Percentiles rank a stretch among this genome's conserved stretches.
Conservation (phyloP, 2,329 filamentous ascomycete genomes). For the Cercospora zeae-maydis region DNA sequence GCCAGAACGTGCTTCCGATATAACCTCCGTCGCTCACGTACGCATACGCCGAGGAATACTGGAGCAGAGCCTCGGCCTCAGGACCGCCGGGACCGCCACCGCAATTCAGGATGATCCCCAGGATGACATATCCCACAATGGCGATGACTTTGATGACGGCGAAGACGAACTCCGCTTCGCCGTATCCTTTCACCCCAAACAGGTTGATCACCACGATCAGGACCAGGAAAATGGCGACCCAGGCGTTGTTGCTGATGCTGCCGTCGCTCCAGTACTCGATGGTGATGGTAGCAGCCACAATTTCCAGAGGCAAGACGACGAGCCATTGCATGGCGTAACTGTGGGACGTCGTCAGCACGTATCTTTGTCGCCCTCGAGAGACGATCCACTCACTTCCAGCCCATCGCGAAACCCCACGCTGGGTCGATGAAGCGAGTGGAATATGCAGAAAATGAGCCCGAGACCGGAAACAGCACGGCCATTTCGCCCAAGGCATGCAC, state of each 20-base stretch:
- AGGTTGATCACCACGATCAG: conserved; percentile 34
- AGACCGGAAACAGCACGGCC: conserved; percentile 37
- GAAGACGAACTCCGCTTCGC: conserved; percentile 38
- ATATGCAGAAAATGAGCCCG: conserved; percentile 37
- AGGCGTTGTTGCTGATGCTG: conserved; percentile 33
- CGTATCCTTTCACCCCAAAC: conserved; percentile 37
- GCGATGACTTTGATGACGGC: conserved; percentile 41
- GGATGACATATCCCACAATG: conserved; percentile 61
- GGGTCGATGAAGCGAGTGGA: conserved; percentile 37
- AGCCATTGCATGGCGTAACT: conserved; percentile 37
- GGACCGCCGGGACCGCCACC: conserved; percentile 52
- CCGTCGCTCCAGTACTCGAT: conserved; percentile 34
- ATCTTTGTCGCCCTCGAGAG: not conserved
- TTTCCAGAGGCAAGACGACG: conserved; percentile 35
- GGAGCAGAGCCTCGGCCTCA: not conserved
- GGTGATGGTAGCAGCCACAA: conserved; percentile 34
- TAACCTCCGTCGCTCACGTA: conserved; percentile 49
- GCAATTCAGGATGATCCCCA: conserved; percentile 58
- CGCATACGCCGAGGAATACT: conserved; percentile 12
- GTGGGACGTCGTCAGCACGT: conserved; percentile 13
- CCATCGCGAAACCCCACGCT: conserved; percentile 38
- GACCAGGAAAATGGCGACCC: conserved; percentile 36
- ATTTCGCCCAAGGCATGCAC: conserved; percentile 37
- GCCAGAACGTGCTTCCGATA: conserved; percentile 56
- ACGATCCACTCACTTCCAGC: conserved; percentile 31